Evolutionary conservation across 2,329 filamentous ascomycete species (phyloP).

Genomic region (Pseudocercospora fijiensis): DNA sequence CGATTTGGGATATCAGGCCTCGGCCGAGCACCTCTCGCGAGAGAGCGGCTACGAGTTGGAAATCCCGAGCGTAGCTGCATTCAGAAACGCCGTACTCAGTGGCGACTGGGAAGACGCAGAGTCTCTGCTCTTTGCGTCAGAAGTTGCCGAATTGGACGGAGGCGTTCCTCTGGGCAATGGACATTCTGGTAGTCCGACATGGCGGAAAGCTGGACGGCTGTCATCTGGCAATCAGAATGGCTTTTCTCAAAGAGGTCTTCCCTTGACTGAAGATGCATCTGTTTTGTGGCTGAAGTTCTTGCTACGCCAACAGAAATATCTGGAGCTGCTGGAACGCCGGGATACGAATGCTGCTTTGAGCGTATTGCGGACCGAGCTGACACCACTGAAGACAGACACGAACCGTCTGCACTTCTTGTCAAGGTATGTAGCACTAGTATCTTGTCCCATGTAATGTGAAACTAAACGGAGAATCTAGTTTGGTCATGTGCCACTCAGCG

Average conservation of each 20-base stretch:
- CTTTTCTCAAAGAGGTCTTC: conserved; percentile 54
- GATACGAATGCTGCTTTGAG: conserved; percentile 72
- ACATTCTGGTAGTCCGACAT: conserved; percentile 18
- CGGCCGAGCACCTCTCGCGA: conserved; percentile 70
- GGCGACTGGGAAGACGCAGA: conserved; percentile 88
- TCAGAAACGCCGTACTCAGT: conserved; percentile 73
- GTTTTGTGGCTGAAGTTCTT: conserved; percentile 79
- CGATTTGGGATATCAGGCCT: conserved; percentile 80
- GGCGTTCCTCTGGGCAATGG: conserved; percentile 41
- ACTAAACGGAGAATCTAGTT: conserved; percentile 50
- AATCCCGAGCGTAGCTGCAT: conserved; percentile 79
- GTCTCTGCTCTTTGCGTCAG: conserved; percentile 64
- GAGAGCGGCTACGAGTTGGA: conserved; percentile 89
- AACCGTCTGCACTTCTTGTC: conserved; percentile 78
- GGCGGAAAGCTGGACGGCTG: conserved; percentile 26
- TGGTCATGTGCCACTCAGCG: conserved; percentile 82
- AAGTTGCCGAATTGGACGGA: conserved; percentile 42
- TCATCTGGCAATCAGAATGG: conserved; percentile 35
- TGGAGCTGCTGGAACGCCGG: conserved; percentile 79
- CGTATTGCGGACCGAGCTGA: conserved; percentile 85
- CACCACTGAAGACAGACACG: conserved; percentile 78
- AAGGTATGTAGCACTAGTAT: conserved; percentile 48
- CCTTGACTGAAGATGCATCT: conserved; percentile 73
- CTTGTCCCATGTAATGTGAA: not conserved
- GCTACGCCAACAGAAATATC: conserved; percentile 89